phyloP scores from a whole-genome alignment of 148 eudicot species.

The Silene conica region DNA sequence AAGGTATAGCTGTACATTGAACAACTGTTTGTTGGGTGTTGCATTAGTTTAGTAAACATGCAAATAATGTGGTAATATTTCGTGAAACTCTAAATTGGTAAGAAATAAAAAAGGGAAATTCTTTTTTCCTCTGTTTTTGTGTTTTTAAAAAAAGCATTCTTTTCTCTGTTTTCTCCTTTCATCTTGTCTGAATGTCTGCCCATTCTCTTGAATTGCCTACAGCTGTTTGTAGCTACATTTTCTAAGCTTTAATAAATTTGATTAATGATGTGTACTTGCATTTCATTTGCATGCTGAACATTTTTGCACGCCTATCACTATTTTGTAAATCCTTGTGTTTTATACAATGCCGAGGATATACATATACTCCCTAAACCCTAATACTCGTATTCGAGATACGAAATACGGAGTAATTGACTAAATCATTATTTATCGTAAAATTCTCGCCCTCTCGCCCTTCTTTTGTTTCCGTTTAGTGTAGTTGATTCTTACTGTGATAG shows the following conservation, averaged over 20 bases:
- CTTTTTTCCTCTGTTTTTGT: constrained; percentile 10
- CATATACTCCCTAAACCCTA: too few relatives aligned
- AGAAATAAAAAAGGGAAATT: not conserved
- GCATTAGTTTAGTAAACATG: constrained; percentile 21
- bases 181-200: not conserved
- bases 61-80: constrained; percentile 16
- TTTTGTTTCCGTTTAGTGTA: too few relatives aligned
- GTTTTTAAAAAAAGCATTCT: not conserved
- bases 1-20: constrained; percentile 23
- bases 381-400: too few relatives aligned
- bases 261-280: constrained; percentile 20
- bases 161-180: constrained; percentile 11
- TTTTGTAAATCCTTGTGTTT: not conserved
- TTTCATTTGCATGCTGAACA: constrained; percentile 4
- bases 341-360: too few relatives aligned
- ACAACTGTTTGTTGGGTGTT: constrained; percentile 26
- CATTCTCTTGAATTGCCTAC: constrained; percentile 15
- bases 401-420: too few relatives aligned
- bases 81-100: not conserved
- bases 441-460: too few relatives aligned
- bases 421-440: too few relatives aligned
- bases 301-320: not conserved
- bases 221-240: constrained; percentile 21
- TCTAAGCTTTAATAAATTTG: constrained; percentile 18
- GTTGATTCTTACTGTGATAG: not conserved